Evolutionary conservation across 768 basidiomycete genomes (phyloP), one percentile per base, ranked within the genome.

Genomic region (Mycena leptocephala): DNA sequence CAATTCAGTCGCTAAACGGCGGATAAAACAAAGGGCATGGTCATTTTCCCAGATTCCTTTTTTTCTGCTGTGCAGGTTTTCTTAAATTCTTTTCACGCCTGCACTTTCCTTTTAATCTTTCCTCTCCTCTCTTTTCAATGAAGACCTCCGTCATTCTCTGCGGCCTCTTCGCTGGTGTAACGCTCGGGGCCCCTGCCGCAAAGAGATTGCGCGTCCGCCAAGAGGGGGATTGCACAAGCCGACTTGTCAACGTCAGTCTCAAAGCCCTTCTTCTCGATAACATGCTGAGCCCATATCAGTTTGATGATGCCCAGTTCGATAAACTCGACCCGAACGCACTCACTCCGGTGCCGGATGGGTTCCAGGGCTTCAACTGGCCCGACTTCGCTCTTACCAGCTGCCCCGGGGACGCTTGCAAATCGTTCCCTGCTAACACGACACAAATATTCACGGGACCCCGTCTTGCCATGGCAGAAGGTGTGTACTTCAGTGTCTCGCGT

Each of bases 351-450:
- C 64, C 64, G 6, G 64, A 66, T 24, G 64, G 64, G 46, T 66
- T 66, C 46, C 64, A 66, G 24, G 64, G 64, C 2, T 66, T 66
- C 46, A 66, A 66, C 64, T 66, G 64, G 64, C 64, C 64, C 22
- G 64, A 66, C 18, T 66, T 66, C n/a, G 28, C 64, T 30, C 7
- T 22, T 2, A 66, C 64, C 20, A 28, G 46, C 64, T 66, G 64
- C 64, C 64, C 64, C 4, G 64, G 64, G 22, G 11, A 18, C 8
- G 64, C 64, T 8, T 66, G 64, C 64, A 66, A 66, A 35, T 66
- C 64, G 4, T 66, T 66, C 64, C 64, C 41, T 22, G 43, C 64
- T 3, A 41, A 66, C 28, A 32, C 48, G 20, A 66, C 64, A 11
- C 35, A 66, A 8, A 32, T 48, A 41, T 66, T 66, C 64, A 66